A percentile compares a stretch with the other conserved stretches of the same genome.
phyloP scores from a whole-genome alignment of 2,329 filamentous ascomycete genomes.

The Diplocarpon rosae region DNA sequence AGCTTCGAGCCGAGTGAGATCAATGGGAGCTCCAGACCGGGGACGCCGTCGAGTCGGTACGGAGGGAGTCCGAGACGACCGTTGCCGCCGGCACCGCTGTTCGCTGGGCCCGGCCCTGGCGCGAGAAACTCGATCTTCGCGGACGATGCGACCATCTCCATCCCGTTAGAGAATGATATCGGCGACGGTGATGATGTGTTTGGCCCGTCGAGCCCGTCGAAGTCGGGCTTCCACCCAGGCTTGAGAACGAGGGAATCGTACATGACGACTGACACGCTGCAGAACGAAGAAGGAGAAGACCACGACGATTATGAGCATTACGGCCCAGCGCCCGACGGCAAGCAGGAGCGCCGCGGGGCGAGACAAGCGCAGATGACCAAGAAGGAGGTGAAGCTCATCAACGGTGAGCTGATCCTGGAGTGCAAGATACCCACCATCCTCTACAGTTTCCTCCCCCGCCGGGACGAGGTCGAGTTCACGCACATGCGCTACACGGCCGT shows the following conservation, averaged over 20 bases:
- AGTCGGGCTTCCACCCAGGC: conserved; percentile 12
- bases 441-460: conserved; percentile 87
- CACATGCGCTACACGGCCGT: conserved; percentile 98
- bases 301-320: conserved; percentile 61
- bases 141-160: conserved; percentile 61
- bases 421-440: conserved; percentile 99
- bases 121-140: conserved; percentile 42
- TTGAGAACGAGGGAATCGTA: conserved; percentile 31
- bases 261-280: conserved; percentile 21
- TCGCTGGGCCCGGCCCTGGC: conserved; percentile 45
- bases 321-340: conserved; percentile 74
- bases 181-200: conserved; percentile 57
- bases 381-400: conserved; percentile 93
- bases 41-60: conserved; percentile 82
- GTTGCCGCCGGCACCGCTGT: conserved; percentile 79
- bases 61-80: conserved; percentile 79
- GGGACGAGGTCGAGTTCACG: conserved; percentile 92
- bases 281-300: conserved; percentile 28
- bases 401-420: conserved; percentile 92
- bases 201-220: conserved; percentile 37
- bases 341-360: conserved; percentile 79
- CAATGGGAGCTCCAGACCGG: conserved; percentile 81
- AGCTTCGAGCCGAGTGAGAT: conserved; percentile 80
- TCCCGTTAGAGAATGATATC: conserved; percentile 50
- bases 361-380: conserved; percentile 78